A percentile compares a stretch with the other conserved stretches of the same genome.
phyloP scores from a whole-genome alignment of 371 early-diverging fungal genomes.

The Apophysomyces ossiformis region DNA sequence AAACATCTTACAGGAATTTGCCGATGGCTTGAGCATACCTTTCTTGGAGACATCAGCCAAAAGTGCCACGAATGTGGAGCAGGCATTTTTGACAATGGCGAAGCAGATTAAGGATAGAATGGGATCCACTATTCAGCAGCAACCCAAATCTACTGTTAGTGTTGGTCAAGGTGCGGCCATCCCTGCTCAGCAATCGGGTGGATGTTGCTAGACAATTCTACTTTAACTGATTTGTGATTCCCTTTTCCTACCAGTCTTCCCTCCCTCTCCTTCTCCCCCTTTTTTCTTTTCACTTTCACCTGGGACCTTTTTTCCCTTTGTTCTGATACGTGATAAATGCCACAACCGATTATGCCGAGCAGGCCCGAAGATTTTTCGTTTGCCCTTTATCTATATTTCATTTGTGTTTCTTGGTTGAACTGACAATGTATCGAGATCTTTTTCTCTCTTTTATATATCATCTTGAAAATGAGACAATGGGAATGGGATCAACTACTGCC shows the following conservation, averaged over 20 bases:
- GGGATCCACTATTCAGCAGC: conserved; percentile 26
- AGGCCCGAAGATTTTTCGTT: not conserved
- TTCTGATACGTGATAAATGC: not conserved
- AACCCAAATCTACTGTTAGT: conserved; percentile 52
- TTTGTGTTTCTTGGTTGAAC: not conserved
- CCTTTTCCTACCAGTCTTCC: not conserved
- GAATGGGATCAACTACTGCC: conserved; percentile 14
- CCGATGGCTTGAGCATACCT: conserved; percentile 82
- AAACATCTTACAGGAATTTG: conserved; percentile 64
- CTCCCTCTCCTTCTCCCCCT: not conserved
- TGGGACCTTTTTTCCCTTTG: not conserved
- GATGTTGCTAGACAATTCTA: conserved; percentile 49
- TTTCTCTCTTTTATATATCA: not conserved
- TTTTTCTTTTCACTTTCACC: not conserved
- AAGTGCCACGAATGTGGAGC: conserved; percentile 90
- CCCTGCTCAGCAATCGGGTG: conserved; percentile 53
- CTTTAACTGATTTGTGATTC: not conserved
- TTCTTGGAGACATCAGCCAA: conserved; percentile 95
- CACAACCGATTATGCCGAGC: conserved; percentile 10
- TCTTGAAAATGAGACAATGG: not conserved
- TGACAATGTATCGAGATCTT: conserved; percentile 7
- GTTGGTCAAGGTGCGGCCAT: conserved; percentile 58
- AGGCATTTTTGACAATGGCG: conserved; percentile 93
- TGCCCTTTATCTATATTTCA: not conserved
- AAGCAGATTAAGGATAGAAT: conserved; percentile 76